Percentiles rank a stretch among this genome's conserved stretches.
Conservation (phyloP, 1,139 yeast genomes). For the Hyphopichia fennica region DNA sequence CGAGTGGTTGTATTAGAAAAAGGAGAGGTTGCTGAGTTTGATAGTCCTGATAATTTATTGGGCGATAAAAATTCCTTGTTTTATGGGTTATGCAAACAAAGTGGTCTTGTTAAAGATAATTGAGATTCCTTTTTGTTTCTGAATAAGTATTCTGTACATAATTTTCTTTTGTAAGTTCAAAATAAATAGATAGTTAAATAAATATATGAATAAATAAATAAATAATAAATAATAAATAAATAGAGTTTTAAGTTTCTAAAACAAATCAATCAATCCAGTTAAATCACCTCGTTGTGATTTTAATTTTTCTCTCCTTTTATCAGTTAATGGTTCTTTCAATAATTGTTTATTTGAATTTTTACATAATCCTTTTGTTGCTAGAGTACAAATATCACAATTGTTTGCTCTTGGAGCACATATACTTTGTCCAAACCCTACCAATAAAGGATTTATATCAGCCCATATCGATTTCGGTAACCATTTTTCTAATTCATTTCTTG, state of each 20-base stretch:
- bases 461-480: conserved; percentile 78
- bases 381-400: conserved; percentile 72
- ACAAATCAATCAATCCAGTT: conserved; percentile 21
- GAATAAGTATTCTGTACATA: too few relatives aligned
- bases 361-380: conserved; percentile 55
- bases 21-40: conserved; percentile 23
- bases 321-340: conserved; percentile 29
- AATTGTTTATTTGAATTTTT: conserved; percentile 48
- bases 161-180: background rate
- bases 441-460: conserved; percentile 79
- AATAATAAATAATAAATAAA: background rate
- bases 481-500: conserved; percentile 63
- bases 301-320: conserved; percentile 33
- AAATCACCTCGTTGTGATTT: conserved; percentile 37
- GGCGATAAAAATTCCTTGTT: conserved; percentile 16
- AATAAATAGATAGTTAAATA: background rate
- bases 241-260: background rate
- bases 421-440: conserved; percentile 94
- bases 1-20: conserved; percentile 23
- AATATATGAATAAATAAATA: background rate
- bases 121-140: too few relatives aligned
- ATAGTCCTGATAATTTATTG: conserved; percentile 18
- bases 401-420: conserved; percentile 74
- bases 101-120: conserved; percentile 14
- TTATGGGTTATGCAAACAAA: conserved; percentile 20